These are phyloP conservation scores for Pseudonitzschia pungens DNA, from an alignment of 108 stramenopile species.

Conservation along the genomic window DNA sequence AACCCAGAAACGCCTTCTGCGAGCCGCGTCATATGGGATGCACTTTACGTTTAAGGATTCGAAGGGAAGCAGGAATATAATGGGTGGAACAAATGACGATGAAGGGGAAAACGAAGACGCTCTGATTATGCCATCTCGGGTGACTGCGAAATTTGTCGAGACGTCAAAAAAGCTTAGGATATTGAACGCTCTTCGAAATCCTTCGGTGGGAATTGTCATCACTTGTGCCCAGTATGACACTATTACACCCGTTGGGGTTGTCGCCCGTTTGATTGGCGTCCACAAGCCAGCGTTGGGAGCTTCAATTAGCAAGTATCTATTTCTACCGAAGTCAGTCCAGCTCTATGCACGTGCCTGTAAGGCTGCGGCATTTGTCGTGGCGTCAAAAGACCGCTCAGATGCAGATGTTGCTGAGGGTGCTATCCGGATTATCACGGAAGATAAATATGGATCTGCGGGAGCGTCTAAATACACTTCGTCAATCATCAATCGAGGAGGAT, in stretches of 20 bases:
- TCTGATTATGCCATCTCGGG: slow-evolving; percentile 45
- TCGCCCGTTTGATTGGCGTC: slow-evolving; percentile 66
- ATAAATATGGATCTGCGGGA: slow-evolving; percentile 35
- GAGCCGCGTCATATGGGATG: slow-evolving; percentile 93
- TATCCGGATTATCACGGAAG: slow-evolving; percentile 67
- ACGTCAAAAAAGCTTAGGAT: slow-evolving; percentile 79
- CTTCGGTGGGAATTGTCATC: slow-evolving; percentile 77
- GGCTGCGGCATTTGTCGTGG: slow-evolving; percentile 65
- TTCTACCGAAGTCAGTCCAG: slow-evolving; percentile 63
- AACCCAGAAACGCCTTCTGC: slow-evolving; percentile 85
- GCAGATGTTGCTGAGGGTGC: slow-evolving; percentile 70
- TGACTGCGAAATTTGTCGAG: slow-evolving; percentile 67
- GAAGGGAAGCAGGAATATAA: slow-evolving; percentile 29
- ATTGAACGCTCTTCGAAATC: slow-evolving; percentile 80
- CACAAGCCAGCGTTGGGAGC: slow-evolving; percentile 73
- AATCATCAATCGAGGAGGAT: slow-evolving; percentile 66
- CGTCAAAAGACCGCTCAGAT: slow-evolving; percentile 41
- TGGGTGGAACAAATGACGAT: slow-evolving; percentile 38
- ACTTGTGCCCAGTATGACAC: slow-evolving; percentile 87
- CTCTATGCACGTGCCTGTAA: slow-evolving; percentile 73
- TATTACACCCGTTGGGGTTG: slow-evolving; percentile 75
- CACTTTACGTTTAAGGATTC: slow-evolving; percentile 77
- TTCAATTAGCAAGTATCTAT: slow-evolving; percentile 64
- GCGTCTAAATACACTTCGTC: slow-evolving; percentile 33
- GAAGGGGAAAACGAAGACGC: slow-evolving; percentile 27